Evolutionary conservation across 176 grass and related monocot species (phyloP), one percentile per base, ranked within the genome.

Genomic region (Saccharum officinarum): DNA sequence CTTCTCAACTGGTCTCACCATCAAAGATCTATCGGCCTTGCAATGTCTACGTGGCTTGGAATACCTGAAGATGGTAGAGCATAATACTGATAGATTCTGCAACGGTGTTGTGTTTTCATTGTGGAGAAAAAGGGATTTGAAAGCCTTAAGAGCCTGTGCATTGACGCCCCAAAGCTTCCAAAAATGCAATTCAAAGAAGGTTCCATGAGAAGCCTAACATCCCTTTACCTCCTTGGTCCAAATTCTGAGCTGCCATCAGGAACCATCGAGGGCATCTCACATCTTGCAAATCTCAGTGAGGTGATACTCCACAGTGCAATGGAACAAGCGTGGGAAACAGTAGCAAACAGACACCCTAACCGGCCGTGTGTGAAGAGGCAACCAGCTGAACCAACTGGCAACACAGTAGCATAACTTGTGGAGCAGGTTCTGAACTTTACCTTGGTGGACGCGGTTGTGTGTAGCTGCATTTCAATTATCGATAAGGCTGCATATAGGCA

Each of bases 221-320:
- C 49, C 49, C 67, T 82, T 55, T 17, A 82, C 47, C 67, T 82
- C 1, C 80, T 82, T 14, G 18, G 67, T 28, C 14, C n/a, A 59
- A 16, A 22, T 82, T 55, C 67, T 30, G 0, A 2, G 8, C 33
- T 14, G n/a, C 46, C 33, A 28, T 45, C 60, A 30, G 25, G 6
- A 41, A 20, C n/a, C 34, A 17, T 82, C 34, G 67, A 59, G 13
- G 80, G 80, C 46, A 70, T 82, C 9, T 71, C 67, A 28, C 67
- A 41, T 82, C 80, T 82, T 57, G 22, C 34, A 40, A 82, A 59
- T 12, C 66, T 82, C 47, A 82, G 36, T 70, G 80, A 82, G n/a
- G 80, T 82, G 49, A 71, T 82, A 18, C 80, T 71, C 34, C 47
- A 71, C 49, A 15, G 22, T 38, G 59, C 67, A 17, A 82, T 71